Conservation (phyloP, 495 filamentous ascomycete genomes). For the Penicillium arizonense region DNA sequence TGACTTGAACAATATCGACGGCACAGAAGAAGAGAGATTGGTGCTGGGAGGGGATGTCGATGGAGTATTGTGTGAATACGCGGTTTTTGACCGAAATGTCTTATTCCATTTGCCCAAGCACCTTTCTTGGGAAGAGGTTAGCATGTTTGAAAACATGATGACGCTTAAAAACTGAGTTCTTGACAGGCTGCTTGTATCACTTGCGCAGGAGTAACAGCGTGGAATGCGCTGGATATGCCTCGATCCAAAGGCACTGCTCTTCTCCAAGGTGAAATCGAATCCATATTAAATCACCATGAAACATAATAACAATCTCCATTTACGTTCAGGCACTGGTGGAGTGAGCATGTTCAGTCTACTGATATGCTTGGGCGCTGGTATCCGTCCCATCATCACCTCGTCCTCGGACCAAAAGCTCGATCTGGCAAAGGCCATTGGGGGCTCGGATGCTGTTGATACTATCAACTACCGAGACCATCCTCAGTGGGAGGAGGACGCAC, state of each 20-base stretch:
- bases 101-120: constrained; percentile 26
- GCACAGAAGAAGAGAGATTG: too few relatives aligned
- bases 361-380: constrained; percentile 11
- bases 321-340: constrained; percentile 19
- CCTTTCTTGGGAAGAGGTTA: constrained; percentile 29
- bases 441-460: neutral
- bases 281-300: neutral
- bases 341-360: constrained; percentile 22
- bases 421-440: constrained; percentile 16
- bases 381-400: constrained; percentile 35
- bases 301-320: neutral
- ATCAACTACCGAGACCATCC: neutral
- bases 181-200: constrained; percentile 12
- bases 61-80: constrained; percentile 31
- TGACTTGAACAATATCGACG: too few relatives aligned
- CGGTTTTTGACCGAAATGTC: constrained; percentile 22
- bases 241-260: constrained; percentile 1
- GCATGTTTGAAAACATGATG: neutral
- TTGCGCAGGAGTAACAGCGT: constrained; percentile 24
- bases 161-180: neutral
- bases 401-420: constrained; percentile 32
- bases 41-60: constrained; percentile 22
- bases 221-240: constrained; percentile 17
- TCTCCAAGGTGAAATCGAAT: constrained; percentile 3
- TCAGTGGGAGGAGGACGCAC: neutral